Conservation (phyloP, 2,329 filamentous ascomycete species). For the Ramichloridium luteum region DNA sequence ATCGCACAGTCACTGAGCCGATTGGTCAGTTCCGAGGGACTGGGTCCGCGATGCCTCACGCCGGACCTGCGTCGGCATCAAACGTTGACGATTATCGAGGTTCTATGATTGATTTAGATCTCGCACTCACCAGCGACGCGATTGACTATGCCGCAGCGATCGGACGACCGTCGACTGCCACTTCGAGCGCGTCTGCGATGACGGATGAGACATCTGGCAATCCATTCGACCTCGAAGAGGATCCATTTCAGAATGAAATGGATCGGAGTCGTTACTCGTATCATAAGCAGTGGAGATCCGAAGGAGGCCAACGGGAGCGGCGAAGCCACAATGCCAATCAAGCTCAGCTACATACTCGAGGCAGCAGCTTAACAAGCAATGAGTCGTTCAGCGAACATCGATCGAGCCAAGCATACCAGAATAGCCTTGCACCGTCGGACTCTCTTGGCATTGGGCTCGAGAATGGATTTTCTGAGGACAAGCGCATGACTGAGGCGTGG, state of each 20-base stretch:
- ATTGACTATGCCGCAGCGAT: conserved; percentile 22
- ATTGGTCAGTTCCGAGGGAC: conserved; percentile 26
- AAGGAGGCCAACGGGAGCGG: conserved; percentile 19
- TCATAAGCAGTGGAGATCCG: conserved; percentile 26
- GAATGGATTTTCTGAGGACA: neutral
- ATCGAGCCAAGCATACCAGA: neutral
- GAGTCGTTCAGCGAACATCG: conserved; percentile 19
- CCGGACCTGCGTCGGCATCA: conserved; percentile 22
- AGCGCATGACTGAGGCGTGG: conserved; percentile 10
- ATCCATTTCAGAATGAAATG: conserved; percentile 17
- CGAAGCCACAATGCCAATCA: conserved; percentile 16
- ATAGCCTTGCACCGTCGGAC: neutral
- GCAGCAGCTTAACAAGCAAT: conserved; percentile 22
- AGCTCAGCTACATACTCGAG: conserved; percentile 22
- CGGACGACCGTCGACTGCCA: conserved; percentile 32
- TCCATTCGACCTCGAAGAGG: conserved; percentile 39
- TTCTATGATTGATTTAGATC: conserved; percentile 35
- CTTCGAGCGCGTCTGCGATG: conserved; percentile 25
- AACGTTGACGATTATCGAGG: conserved; percentile 19
- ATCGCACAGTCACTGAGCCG: conserved; percentile 31
- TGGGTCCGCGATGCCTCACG: conserved; percentile 19
- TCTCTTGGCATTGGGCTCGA: conserved; percentile 1
- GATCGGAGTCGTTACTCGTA: conserved; percentile 24
- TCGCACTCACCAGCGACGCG: conserved; percentile 25
- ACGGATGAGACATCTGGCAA: conserved; percentile 33